Evolutionary conservation across 2,329 filamentous ascomycete species (phyloP), one percentile per base, ranked within the genome.

Genomic region (Paecilomyces dactylethromorphus): DNA sequence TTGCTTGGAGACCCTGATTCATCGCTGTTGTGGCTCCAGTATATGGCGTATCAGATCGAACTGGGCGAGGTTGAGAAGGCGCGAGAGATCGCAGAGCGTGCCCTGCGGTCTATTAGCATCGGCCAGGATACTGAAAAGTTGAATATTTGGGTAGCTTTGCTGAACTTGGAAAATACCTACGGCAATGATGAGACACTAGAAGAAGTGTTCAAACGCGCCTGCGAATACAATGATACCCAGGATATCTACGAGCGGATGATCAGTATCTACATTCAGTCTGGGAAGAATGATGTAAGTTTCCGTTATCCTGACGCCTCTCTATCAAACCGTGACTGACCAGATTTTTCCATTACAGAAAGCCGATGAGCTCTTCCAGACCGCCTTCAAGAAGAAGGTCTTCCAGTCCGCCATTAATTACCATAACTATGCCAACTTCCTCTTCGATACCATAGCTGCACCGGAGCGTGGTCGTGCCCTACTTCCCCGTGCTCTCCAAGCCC

Each of bases 31-130:
- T 99, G 94, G 94, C 90, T 97, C 57, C 85, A 91, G 64, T 99
- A 99, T 78, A 97, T 99, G 91, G 92, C 92, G n/a, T 96, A 96
- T 83, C 91, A 97, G 76, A 87, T 97, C 74, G 89, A 96, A 71
- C 84, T 96, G 56, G 91, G 91, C 70, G 94, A 99, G 76, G 82
- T 95, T 21, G 86, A 88, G 61, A 94, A 92, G 75, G 92, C 94
- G 12, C 87, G 93, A 54, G 89, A 93, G 64, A 88, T 97, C 60
- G 92, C 91, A 1, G 90, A 97, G 76, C 89, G 94, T 61, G 94
- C 94, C 18, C 84, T 97, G 63, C 87, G 88, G 70, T 95, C 89
- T 15, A 97, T 99, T 78, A 90, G 91, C 74, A 91, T 95, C 61
- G 86, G 90, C 26, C 92, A 97, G 72, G 90, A 96, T 72, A 86